Evolutionary conservation across 1,284 basidiomycete genomes (phyloP).

Genomic region (Microstroma glucosiphilum): DNA sequence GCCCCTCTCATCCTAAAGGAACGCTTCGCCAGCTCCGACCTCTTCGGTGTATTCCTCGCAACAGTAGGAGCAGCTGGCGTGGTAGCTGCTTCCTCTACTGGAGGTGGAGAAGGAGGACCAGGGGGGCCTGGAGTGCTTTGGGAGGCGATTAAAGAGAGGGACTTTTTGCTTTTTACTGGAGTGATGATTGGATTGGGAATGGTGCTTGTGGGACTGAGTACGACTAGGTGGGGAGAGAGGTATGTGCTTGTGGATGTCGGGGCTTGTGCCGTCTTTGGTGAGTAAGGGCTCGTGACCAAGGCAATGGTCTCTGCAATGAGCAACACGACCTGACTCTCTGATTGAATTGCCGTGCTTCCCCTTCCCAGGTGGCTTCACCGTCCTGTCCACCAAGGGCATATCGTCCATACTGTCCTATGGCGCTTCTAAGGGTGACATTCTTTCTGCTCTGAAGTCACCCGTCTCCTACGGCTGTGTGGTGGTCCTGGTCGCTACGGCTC

Average conservation of each 20-base stretch:
- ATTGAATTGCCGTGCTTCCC: too few relatives aligned
- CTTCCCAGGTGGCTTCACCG: slow-evolving; percentile 76
- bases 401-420: slow-evolving; percentile 61
- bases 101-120: slow-evolving; percentile 22
- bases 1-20: slow-evolving; percentile 70
- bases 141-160: slow-evolving; percentile 29
- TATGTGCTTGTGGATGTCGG: slow-evolving; percentile 82
- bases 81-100: slow-evolving; percentile 67
- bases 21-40: slow-evolving; percentile 60
- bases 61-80: slow-evolving; percentile 56
- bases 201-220: slow-evolving; percentile 25
- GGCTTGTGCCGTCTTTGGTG: slow-evolving; percentile 77
- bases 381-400: slow-evolving; percentile 84
- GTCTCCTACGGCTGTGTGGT: slow-evolving; percentile 51
- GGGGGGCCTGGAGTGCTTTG: slow-evolving; percentile 28
- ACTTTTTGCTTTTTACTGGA: slow-evolving; percentile 40
- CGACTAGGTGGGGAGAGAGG: slow-evolving; percentile 63
- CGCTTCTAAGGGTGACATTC: slow-evolving; percentile 16
- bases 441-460: slow-evolving; percentile 33
- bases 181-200: slow-evolving; percentile 20
- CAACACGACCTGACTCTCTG: too few relatives aligned
- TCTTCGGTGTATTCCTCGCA: slow-evolving; percentile 61
- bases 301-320: too few relatives aligned
- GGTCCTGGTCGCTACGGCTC: slow-evolving; percentile 70
- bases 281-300: too few relatives aligned